These are phyloP conservation scores for Penicillium turbatum DNA, from an alignment of 495 filamentous ascomycete species.

Conservation along the genomic window DNA sequence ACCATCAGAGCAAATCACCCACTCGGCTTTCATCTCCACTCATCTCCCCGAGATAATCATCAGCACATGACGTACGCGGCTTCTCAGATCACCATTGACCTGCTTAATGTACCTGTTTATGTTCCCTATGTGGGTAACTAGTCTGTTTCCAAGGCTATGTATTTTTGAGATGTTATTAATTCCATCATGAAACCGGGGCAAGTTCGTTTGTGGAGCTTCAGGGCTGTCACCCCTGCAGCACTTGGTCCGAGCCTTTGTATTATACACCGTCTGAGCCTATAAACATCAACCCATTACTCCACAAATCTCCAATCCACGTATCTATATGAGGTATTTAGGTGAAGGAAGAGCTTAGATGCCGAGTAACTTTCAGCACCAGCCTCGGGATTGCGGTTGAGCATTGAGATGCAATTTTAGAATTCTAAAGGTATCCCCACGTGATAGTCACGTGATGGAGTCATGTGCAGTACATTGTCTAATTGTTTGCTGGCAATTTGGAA, in stretches of 20 bases:
- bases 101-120: not conserved
- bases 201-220: constrained; percentile 1
- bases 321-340: not conserved
- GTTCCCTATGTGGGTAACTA: too few species aligned
- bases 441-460: not conserved
- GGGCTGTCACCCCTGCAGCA: constrained; percentile 8
- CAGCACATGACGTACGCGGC: constrained; percentile 5
- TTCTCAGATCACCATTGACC: not conserved
- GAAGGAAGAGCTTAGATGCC: not conserved
- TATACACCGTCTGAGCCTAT: not conserved
- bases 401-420: too few species aligned
- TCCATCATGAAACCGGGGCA: constrained; percentile 5
- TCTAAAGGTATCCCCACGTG: not conserved
- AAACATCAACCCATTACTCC: not conserved
- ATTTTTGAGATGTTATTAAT: not conserved
- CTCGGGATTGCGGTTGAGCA: not conserved
- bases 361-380: not conserved
- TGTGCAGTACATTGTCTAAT: not conserved
- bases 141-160: not conserved
- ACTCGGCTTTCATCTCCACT: not conserved
- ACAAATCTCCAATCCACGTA: not conserved
- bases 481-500: constrained; percentile 1
- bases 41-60: not conserved
- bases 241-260: not conserved
- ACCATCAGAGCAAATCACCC: not conserved